phyloP scores from a whole-genome alignment of 768 basidiomycete genomes.

The Mycena pura region DNA sequence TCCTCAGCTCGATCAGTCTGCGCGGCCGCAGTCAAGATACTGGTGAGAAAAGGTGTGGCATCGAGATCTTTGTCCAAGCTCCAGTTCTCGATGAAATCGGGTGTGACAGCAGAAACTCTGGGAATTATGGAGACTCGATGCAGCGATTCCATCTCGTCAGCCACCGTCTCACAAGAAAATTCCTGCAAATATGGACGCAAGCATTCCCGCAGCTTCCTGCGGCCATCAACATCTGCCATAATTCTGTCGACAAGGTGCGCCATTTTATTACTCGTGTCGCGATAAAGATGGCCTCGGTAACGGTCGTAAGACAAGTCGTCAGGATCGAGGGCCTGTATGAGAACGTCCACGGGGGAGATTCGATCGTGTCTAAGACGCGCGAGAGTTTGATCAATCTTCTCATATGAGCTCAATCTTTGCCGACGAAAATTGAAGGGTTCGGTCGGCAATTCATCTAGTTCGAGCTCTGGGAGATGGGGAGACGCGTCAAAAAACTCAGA shows the following conservation, averaged over 20 bases:
- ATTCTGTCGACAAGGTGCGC: background rate
- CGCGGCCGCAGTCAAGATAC: background rate
- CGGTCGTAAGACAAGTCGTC: background rate
- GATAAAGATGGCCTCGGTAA: slow-evolving; percentile 1
- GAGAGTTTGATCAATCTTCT: too few relatives aligned
- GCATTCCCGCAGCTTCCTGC: background rate
- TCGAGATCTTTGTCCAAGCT: background rate
- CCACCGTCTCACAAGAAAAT: background rate
- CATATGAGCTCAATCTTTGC: too few relatives aligned
- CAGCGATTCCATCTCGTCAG: background rate
- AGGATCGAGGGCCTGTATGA: background rate
- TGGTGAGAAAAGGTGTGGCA: background rate
- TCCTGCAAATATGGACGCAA: background rate
- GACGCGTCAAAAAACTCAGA: too few relatives aligned
- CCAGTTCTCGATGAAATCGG: background rate
- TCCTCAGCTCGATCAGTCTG: background rate
- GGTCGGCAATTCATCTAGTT: too few relatives aligned
- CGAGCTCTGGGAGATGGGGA: too few relatives aligned
- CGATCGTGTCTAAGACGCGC: background rate
- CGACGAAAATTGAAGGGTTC: too few relatives aligned
- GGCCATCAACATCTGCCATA: background rate
- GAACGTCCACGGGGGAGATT: slow-evolving; percentile 13
- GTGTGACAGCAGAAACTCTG: background rate
- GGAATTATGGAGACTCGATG: background rate
- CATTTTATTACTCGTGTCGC: background rate